Evolutionary conservation across 495 filamentous ascomycete species (phyloP), one percentile per base, ranked within the genome.

Genomic region (Penicillium malachiteum): DNA sequence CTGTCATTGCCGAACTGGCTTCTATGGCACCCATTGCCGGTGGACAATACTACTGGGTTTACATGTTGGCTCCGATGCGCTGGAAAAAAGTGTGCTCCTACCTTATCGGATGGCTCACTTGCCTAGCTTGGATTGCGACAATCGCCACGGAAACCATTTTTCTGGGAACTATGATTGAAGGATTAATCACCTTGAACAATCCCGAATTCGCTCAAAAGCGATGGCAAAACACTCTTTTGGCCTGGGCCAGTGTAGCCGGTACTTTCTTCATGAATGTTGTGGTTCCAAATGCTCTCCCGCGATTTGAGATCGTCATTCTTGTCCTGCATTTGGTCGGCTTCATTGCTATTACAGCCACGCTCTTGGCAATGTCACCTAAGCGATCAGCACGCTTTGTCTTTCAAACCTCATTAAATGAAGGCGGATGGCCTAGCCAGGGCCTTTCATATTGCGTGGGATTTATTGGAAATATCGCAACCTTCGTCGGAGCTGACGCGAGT

Each of bases 221-320:
- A 10, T 85, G 77, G 77, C 80, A 84, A 14, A 77, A 70, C 11
- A 79, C 80, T 0, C 63, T 86, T 13, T 52, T 82, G 18, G 69
- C 73, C 41, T 78, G 71, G 60, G 72, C 67, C 1, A 59, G 72
- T 2, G 62, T 79, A 12, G 57, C 66, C 7, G 63, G 75, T 2
- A 70, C 71, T 16, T 63, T 80, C 7, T 56, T 80, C 31, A 58
- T 78, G 44, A 81, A 81, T 50, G 63, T 71, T 0, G 70, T 69
- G 45, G 30, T 71, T 1, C 73, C 75, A 4, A 67, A 68, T 11
- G 55, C 57, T 14, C 67, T 83, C 1, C 77, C 78, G 1, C 69
- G 71, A 33, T 62, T 80, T 34, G 75, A 82, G 52, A 70, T 68
- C 21, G 18, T 67, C n/a, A 64, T 78, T 8, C 59, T 82, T 3